Evolutionary conservation across 2,329 filamentous ascomycete species (phyloP).

Genomic region (Pseudogymnoascus sp.): DNA sequence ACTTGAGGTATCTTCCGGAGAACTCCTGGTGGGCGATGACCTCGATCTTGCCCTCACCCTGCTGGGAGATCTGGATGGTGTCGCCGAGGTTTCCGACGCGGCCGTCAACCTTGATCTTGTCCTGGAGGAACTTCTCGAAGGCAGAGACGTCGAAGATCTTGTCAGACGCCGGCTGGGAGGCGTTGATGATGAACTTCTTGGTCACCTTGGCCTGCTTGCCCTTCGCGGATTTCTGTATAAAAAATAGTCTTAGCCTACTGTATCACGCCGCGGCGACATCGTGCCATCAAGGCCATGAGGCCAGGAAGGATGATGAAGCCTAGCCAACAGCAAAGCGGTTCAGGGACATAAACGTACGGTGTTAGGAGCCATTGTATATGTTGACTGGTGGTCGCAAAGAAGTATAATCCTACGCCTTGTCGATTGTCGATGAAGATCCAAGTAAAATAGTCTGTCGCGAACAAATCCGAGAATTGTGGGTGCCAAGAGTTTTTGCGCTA

Average conservation of each 20-base stretch:
- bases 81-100: slow-evolving; percentile 97
- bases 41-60: slow-evolving; percentile 96
- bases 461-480: slow-evolving; percentile 7
- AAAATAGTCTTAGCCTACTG: slow-evolving; percentile 91
- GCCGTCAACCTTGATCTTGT: slow-evolving; percentile 99
- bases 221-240: slow-evolving; percentile 49
- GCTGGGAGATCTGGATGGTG: slow-evolving; percentile 79
- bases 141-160: slow-evolving; percentile 99
- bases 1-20: slow-evolving; percentile 98
- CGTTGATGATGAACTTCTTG: slow-evolving; percentile 90
- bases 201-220: slow-evolving; percentile 68
- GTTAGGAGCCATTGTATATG: slow-evolving; percentile 71
- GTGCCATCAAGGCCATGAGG: slow-evolving; percentile 13
- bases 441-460: slow-evolving; percentile 3
- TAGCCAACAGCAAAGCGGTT: slow-evolving; percentile 91
- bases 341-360: slow-evolving; percentile 72
- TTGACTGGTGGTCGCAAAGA: slow-evolving; percentile 60
- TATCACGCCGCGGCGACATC: slow-evolving; percentile 38
- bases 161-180: slow-evolving; percentile 93
- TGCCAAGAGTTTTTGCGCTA: slow-evolving; percentile 8
- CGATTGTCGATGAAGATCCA: slow-evolving; percentile 13
- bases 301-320: slow-evolving; percentile 23
- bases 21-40: slow-evolving; percentile 96
- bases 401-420: slow-evolving; percentile 40
- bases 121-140: slow-evolving; percentile 99